A percentile compares a stretch with the other conserved stretches of the same genome.
Conservation (phyloP, 2,329 filamentous ascomycete species). For the Zarea fungicola region DNA sequence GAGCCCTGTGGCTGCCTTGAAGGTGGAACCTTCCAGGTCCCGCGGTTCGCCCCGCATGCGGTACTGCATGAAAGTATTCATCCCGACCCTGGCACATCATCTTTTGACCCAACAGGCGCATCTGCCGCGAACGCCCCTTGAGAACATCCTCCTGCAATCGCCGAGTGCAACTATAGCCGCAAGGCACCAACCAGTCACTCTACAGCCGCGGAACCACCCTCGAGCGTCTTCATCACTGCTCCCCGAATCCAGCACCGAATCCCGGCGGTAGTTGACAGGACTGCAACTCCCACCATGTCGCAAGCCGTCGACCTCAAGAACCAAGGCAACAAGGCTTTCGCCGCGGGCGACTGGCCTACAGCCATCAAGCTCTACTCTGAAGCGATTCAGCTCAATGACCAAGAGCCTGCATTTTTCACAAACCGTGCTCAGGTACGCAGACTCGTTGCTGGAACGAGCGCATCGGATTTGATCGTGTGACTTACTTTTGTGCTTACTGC, state of each 20-base stretch:
- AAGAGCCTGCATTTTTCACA: slow-evolving; percentile 85
- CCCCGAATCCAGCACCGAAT: background rate
- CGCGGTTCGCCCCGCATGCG: slow-evolving; percentile 9
- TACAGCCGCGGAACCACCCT: background rate
- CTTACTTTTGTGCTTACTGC: slow-evolving; percentile 30
- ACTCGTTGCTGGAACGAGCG: slow-evolving; percentile 18
- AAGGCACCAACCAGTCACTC: background rate
- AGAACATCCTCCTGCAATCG: background rate
- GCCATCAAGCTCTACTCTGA: slow-evolving; percentile 81
- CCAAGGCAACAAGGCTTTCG: slow-evolving; percentile 90
- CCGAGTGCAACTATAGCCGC: background rate
- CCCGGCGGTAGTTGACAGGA: slow-evolving; percentile 1
- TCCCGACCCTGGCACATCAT: slow-evolving; percentile 1
- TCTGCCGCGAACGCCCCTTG: background rate
- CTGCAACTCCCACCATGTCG: slow-evolving; percentile 30
- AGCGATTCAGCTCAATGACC: slow-evolving; percentile 77
- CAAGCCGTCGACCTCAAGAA: slow-evolving; percentile 81
- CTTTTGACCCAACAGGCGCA: background rate
- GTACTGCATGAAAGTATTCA: slow-evolving; percentile 6
- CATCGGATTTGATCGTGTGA: slow-evolving; percentile 36
- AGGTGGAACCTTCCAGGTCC: slow-evolving; percentile 11
- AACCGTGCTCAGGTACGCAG: slow-evolving; percentile 80
- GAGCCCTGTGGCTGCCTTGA: background rate
- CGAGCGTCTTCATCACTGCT: background rate
- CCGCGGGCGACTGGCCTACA: slow-evolving; percentile 74